phyloP scores from a whole-genome alignment of 1,139 yeast genomes.

The Kodamaea anthophila region DNA sequence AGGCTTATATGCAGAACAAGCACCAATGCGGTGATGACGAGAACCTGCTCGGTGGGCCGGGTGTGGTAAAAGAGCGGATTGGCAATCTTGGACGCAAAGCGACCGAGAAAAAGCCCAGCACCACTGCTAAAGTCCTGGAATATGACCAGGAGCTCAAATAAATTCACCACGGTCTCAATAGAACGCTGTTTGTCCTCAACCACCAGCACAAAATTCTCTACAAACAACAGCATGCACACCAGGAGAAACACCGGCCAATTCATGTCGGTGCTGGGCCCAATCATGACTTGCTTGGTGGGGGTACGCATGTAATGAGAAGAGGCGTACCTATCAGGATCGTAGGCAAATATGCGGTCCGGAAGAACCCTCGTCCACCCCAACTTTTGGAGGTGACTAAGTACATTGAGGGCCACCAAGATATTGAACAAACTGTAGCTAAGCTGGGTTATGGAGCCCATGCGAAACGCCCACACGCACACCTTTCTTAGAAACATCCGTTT shows the following conservation, averaged over 20 bases:
- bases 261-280: constrained; percentile 51
- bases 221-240: constrained; percentile 56
- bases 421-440: constrained; percentile 27
- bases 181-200: constrained; percentile 54
- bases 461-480: constrained; percentile 20
- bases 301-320: constrained; percentile 27
- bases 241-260: constrained; percentile 61
- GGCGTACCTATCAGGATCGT: constrained; percentile 24
- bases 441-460: constrained; percentile 27
- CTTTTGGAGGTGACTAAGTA: constrained; percentile 13
- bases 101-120: constrained; percentile 24
- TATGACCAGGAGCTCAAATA: constrained; percentile 69
- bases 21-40: constrained; percentile 47
- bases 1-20: constrained; percentile 49
- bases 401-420: constrained; percentile 33
- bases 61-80: constrained; percentile 3
- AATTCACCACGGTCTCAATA: constrained; percentile 63
- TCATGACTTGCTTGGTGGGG: constrained; percentile 25
- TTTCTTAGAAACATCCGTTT: constrained; percentile 11
- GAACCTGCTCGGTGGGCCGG: constrained; percentile 48
- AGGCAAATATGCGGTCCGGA: constrained; percentile 24
- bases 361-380: constrained; percentile 14
- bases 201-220: constrained; percentile 65
- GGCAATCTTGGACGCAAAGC: constrained; percentile 10
- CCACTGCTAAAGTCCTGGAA: constrained; percentile 63